phyloP scores from a whole-genome alignment of 1,284 basidiomycete genomes.

The Leccinum solheimii region DNA sequence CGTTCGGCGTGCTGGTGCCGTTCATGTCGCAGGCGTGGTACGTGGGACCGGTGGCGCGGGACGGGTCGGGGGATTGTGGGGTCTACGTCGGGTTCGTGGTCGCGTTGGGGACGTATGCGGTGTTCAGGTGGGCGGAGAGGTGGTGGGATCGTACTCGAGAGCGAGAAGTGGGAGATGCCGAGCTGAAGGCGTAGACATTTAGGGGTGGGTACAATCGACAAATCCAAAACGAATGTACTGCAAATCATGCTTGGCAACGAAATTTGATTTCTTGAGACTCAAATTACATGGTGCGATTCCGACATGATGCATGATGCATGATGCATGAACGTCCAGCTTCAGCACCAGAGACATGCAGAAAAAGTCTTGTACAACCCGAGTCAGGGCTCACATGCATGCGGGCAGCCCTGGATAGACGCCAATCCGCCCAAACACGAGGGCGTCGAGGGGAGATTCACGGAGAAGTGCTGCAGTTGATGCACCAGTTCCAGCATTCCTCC shows the following conservation, averaged over 20 bases:
- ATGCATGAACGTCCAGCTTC: no score
- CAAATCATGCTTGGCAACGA: not conserved
- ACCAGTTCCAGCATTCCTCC: constrained; percentile 90
- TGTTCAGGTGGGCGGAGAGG: constrained; percentile 42
- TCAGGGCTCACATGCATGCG: no score
- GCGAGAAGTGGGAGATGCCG: not conserved
- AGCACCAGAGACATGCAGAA: no score
- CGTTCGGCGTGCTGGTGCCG: constrained; percentile 52
- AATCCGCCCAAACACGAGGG: no score
- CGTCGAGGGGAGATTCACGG: no score
- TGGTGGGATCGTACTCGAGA: constrained; percentile 19
- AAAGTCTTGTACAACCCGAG: no score
- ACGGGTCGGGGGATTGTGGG: constrained; percentile 58
- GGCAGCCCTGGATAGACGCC: no score
- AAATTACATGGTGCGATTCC: no score
- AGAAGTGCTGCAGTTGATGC: no score
- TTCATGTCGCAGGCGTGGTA: constrained; percentile 65
- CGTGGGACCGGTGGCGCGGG: constrained; percentile 45
- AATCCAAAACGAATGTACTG: not conserved
- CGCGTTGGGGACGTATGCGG: constrained; percentile 41
- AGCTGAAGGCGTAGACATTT: constrained; percentile 5
- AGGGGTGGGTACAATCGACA: not conserved
- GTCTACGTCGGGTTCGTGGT: constrained; percentile 50
- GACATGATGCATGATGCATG: no score
- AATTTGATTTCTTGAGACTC: not conserved